Evolutionary conservation across 164 flowering plant species (phyloP).

Genomic region (Warburgia ugandensis): DNA sequence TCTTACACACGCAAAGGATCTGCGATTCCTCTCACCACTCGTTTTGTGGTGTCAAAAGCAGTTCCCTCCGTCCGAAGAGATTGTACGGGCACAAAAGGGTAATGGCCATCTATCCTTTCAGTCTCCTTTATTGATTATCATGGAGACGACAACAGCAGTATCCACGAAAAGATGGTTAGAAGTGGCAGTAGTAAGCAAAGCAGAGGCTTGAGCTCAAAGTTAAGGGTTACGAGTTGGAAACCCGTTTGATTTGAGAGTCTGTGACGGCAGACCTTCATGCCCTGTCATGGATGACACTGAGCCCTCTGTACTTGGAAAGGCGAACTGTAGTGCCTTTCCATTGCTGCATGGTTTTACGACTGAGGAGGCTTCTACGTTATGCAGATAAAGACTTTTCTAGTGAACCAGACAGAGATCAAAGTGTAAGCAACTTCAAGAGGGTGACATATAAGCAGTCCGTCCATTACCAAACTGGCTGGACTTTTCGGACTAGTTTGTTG

Average conservation of each 20-base stretch:
- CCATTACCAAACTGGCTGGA: too few relatives aligned
- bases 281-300: slow-evolving; percentile 93
- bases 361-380: slow-evolving; percentile 83
- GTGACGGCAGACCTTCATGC: slow-evolving; percentile 92
- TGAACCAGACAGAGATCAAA: slow-evolving; percentile 33
- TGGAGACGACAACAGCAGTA: slow-evolving; percentile 42
- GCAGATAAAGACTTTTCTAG: slow-evolving; percentile 71
- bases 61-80: slow-evolving; percentile 76
- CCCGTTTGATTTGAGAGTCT: slow-evolving; percentile 58
- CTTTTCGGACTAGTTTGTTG: too few relatives aligned
- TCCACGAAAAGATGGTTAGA: slow-evolving; percentile 46
- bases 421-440: too few relatives aligned
- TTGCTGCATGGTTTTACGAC: slow-evolving; percentile 84
- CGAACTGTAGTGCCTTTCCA: slow-evolving; percentile 87
- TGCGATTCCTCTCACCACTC: slow-evolving; percentile 81
- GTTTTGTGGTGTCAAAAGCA: slow-evolving; percentile 84
- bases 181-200: slow-evolving; percentile 37
- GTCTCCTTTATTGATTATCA: slow-evolving; percentile 81
- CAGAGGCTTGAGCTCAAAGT: slow-evolving; percentile 33
- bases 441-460: too few relatives aligned
- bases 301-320: slow-evolving; percentile 87
- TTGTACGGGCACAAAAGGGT: slow-evolving; percentile 40
- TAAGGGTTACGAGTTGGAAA: slow-evolving; percentile 54
- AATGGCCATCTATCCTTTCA: slow-evolving; percentile 86
- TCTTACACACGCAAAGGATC: slow-evolving; percentile 94